Conservation (phyloP, 176 grass and related monocot species). For the Areca catechu region DNA sequence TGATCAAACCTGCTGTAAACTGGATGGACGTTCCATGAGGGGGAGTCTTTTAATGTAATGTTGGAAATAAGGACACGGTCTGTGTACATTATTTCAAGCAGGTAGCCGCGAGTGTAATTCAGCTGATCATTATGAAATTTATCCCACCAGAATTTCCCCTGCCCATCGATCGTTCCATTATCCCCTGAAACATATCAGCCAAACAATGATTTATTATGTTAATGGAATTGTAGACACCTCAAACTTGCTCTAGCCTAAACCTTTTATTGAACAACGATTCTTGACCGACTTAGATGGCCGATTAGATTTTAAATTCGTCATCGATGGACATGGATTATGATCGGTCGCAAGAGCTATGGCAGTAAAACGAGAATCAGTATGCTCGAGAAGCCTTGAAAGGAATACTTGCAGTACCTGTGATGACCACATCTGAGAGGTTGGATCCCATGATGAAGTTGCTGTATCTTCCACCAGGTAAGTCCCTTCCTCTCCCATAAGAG, state of each 20-base stretch:
- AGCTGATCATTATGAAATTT: slow-evolving; percentile 65
- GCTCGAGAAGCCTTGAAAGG: no score
- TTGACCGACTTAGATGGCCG: no score
- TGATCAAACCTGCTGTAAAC: slow-evolving; percentile 75
- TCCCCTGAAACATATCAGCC: slow-evolving; percentile 29
- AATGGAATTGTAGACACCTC: no score
- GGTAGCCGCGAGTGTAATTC: slow-evolving; percentile 70
- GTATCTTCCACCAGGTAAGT: slow-evolving; percentile 65
- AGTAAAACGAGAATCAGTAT: no score
- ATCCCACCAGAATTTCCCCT: slow-evolving; percentile 86
- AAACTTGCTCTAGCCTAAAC: no score
- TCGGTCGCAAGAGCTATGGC: no score
- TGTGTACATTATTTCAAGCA: slow-evolving; percentile 70
- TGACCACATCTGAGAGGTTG: slow-evolving; percentile 76
- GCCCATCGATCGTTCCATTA: slow-evolving; percentile 86
- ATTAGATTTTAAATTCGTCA: no score
- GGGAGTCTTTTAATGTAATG: slow-evolving; percentile 62
- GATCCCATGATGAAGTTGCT: slow-evolving; percentile 76
- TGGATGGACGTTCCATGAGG: slow-evolving; percentile 85
- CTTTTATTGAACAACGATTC: no score
- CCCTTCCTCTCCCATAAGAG: slow-evolving; percentile 88
- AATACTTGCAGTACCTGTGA: slow-evolving; percentile 43
- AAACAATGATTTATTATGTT: no score
- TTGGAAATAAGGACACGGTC: slow-evolving; percentile 63
- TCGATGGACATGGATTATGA: no score